Evolutionary conservation across 306 rosid species (phyloP), one percentile per base, ranked within the genome.

Genomic region (Castanea mollissima): DNA sequence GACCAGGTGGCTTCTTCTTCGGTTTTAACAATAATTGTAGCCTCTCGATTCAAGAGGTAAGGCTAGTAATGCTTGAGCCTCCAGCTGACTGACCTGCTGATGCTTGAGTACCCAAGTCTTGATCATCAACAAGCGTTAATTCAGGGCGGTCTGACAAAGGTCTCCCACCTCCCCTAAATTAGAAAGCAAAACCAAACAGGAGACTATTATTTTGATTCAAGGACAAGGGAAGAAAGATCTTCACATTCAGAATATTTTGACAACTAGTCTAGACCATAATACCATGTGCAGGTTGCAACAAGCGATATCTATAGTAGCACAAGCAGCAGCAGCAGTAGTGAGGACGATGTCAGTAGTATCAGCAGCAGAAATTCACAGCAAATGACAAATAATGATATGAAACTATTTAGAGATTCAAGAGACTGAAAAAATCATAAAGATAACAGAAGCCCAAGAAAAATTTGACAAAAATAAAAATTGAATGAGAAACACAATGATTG

Each of bases 1-100:
- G 93, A 46, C 97, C 97, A 5, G 88, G 88, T 4, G 94, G 94
- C 84, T 89, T 92, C 80, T 74, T 80, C 85, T 83, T 77, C 11
- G 44, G 80, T 71, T 81, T 91, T 65, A 64, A 85, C 76, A 80
- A 74, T 41, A 86, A 55, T 51, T 75, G 91, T 31, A 75, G 80
- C 82, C 92, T 85, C 78, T 52, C 88, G 65, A 83, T 71, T 81
- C 60, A 89, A 44, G 90, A 80, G 83, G 85, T 87, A 86, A 84
- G 81, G 72, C 85, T 86, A 3, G 80, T 20, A 31, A 83, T 62
- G 18, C 51, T 44, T 67, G 86, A 75, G 77, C 46, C 80, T 82
- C 5, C 67, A 18, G 20, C 34, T 29, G 83, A 58, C 78, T 52
- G 80, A 57, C 75, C 79, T 51, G 67, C 76, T 29, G 85, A 71